Conservation (phyloP, 768 basidiomycete genomes). For the Lactarius hatsudake region DNA sequence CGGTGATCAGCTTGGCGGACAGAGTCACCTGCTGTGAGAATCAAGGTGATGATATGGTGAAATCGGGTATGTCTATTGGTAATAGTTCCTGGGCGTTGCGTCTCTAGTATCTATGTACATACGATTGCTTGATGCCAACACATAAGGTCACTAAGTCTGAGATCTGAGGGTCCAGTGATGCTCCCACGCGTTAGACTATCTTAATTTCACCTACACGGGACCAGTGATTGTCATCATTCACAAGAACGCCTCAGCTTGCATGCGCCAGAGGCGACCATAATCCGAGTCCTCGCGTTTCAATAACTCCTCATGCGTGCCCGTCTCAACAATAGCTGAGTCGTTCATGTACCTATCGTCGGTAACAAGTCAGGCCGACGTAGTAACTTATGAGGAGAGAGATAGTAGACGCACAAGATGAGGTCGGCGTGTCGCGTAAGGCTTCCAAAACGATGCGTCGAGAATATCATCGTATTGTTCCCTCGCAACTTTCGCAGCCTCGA, state of each 20-base stretch:
- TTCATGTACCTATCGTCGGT: constrained; percentile 58
- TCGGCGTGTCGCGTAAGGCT: constrained; percentile 61
- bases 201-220: neutral
- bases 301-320: constrained; percentile 63
- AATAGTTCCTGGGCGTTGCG: no score
- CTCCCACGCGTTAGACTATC: no score
- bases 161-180: no score
- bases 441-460: constrained; percentile 71
- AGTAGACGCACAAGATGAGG: constrained; percentile 17
- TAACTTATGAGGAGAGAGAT: neutral
- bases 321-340: constrained; percentile 56
- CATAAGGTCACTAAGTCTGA: no score
- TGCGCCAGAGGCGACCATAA: constrained; percentile 69
- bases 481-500: constrained; percentile 62
- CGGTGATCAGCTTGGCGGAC: no score
- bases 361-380: neutral
- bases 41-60: no score
- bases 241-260: constrained; percentile 69
- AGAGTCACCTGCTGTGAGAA: no score
- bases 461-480: constrained; percentile 80
- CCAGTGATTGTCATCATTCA: neutral
- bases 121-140: no score
- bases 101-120: no score
- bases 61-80: no score
- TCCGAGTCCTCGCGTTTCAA: constrained; percentile 51